Evolutionary conservation across 371 early-diverging fungal genomes (phyloP), one percentile per base, ranked within the genome.

Genomic region (Saksenaea vasiformis): DNA sequence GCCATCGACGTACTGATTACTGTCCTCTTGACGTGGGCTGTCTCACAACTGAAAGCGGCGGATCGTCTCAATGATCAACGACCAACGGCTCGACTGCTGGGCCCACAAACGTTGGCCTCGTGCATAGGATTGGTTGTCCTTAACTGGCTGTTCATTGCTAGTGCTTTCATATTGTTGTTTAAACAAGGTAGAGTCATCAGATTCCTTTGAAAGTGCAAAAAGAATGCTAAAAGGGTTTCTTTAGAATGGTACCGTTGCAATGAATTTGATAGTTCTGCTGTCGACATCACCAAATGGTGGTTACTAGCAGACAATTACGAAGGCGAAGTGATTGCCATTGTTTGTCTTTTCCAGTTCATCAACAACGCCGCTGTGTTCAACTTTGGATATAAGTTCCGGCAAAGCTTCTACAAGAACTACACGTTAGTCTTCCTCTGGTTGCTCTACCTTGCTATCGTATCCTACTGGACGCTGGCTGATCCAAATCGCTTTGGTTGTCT

Each of bases 291-390:
- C 24, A 73, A 85, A 54, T 93, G 93, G 93, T 93, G 93, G 92
- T 74, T 91, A 54, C 73, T 93, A 31, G 92, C 87, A 47, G 93
- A 93, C 70, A 93, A 91, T 70, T 93, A 75, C 61, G 93, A 93
- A 76, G 87, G 85, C 35, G 87, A 82, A 62, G 71, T 80, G 13
- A 82, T 91, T 31, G 68, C 88, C 0, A 73, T 87, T 10, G 81
- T 85, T 3, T 80, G 84, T 63, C 76, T 90, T 66, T 89, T 87
- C 80, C 85, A 84, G 64, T 88, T 90, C 66, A 75, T 86, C 73
- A 85, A 87, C 69, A 86, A 82, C n/a, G 90, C 87, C 17, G 90
- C 87, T 24, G 81, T 86, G 38, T 89, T 89, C 77, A 91, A 87
- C 75, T 85, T 90, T 67, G 93, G 93, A 14, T 70, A 78, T 61